Base-by-base conservation (phyloP, 73 alveolate species). In the Paramecium pentaurelia region DNA sequence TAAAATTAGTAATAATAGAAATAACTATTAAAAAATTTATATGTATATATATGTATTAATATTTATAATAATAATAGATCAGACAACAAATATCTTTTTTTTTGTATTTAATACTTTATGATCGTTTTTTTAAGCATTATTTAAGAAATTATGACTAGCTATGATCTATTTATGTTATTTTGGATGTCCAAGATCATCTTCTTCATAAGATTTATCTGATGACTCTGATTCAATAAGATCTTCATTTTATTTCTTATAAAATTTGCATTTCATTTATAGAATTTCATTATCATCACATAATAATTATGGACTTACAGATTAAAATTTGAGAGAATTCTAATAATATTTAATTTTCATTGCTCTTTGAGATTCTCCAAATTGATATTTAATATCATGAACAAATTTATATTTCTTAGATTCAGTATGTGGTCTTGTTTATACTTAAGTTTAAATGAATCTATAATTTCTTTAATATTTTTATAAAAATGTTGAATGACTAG, bases 361-460 rank as follows among this genome's bases (percentile, higher is more conserved):
- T 75, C 88, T 75, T 45, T 32, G 8, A 5, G 88, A 75, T 75
- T 75, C 88, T 40, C 88, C 88, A 34, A 32, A 37, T 40, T 75
- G 8, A 38, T 75, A 75, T 40, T 75, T 75, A 7, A 75, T 75
- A 12, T 75, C 88, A 75, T 75, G 58, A 40, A 75, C 88, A 75
- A 37, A 75, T 75, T 75, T 75, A 75, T 34, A 75, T 75, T 75
- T 75, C 68, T 75, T 75, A 75, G 64, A 34, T 40, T 75, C 88
- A 18, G 88, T 75, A 40, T 75, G 58, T 34, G 88, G 88, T 75
- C 88, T 75, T 1, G 60, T 37, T 22, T 75, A n/a, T 4, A 75
- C 58, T 37, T 75, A 38, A 37, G 88, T 37, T 27, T 22, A 34
- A 34, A 75, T 75, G 60, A 75, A 75, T 34, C 49, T 37, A 37